A percentile compares a stretch with the other conserved stretches of the same genome.
phyloP scores from a whole-genome alignment of 176 grass and related monocot genomes.

The Urochloa ruziziensis region DNA sequence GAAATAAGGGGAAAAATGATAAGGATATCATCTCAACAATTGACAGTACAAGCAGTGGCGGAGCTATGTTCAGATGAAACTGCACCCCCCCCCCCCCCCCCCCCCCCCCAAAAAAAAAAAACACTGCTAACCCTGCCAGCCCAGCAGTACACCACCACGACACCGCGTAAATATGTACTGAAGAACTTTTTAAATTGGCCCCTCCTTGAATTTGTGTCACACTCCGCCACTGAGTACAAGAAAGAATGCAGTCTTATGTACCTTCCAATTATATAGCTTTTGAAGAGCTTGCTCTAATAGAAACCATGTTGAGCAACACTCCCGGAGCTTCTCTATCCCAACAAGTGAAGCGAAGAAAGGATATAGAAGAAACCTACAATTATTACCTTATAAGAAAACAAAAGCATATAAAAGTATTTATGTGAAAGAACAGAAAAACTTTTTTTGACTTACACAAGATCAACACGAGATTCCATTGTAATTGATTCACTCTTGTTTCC shows the following conservation, averaged over 20 bases:
- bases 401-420: conserved; percentile 7
- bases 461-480: conserved; percentile 72
- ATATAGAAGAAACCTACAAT: conserved; percentile 72
- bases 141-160: no score
- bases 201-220: no score
- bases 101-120: no score
- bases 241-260: conserved; percentile 26
- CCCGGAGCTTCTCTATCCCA: conserved; percentile 82
- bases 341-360: conserved; percentile 84
- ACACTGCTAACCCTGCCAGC: no score
- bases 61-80: no score
- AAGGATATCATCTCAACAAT: background rate
- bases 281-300: conserved; percentile 91
- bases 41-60: background rate
- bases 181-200: no score
- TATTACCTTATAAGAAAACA: conserved; percentile 23
- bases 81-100: no score
- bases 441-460: conserved; percentile 71
- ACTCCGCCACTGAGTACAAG: no score
- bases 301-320: conserved; percentile 90
- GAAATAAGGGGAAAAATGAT: conserved; percentile 5
- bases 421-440: background rate
- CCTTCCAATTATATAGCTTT: conserved; percentile 87
- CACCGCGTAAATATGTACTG: no score
- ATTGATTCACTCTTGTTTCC: conserved; percentile 40